A percentile compares a stretch with the other conserved stretches of the same genome.
phyloP scores from a whole-genome alignment of 805 yeast species.

The Saccharomyces mikatae region DNA sequence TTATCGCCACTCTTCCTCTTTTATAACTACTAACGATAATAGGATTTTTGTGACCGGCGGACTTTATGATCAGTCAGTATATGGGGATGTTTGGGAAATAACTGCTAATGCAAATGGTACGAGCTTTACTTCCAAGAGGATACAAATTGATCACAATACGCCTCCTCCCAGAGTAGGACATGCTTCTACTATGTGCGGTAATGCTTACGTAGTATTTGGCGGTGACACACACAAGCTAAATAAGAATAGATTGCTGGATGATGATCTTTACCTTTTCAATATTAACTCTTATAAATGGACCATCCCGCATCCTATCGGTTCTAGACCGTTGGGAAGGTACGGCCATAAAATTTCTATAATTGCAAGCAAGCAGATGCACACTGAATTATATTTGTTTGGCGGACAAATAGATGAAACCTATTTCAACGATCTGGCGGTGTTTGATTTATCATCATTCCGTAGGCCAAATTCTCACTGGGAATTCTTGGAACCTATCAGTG shows the following conservation, averaged over 20 bases:
- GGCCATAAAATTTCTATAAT: constrained; percentile 87
- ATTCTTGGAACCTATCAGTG: constrained; percentile 44
- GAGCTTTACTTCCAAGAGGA: constrained; percentile 38
- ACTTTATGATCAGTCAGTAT: constrained; percentile 79
- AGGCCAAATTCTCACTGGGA: constrained; percentile 83
- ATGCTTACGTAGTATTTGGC: constrained; percentile 90
- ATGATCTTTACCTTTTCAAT: constrained; percentile 79
- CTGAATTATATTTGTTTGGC: constrained; percentile 75
- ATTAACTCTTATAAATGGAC: constrained; percentile 74
- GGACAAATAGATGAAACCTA: constrained; percentile 84
- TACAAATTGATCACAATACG: constrained; percentile 65
- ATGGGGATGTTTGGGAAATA: constrained; percentile 92
- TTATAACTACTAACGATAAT: constrained; percentile 66
- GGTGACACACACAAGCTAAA: constrained; percentile 87
- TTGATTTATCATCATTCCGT: constrained; percentile 80
- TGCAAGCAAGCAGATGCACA: constrained; percentile 49
- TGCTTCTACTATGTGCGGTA: constrained; percentile 84
- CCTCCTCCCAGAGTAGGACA: constrained; percentile 99
- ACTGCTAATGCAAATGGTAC: constrained; percentile 36
- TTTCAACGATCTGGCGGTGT: constrained; percentile 77
- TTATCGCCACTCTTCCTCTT: constrained; percentile 82
- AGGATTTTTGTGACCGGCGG: constrained; percentile 93
- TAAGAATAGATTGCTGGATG: constrained; percentile 74
- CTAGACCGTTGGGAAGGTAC: constrained; percentile 83
- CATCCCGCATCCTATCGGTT: constrained; percentile 62